Conservation (phyloP, 768 basidiomycete species). For the Boletus reticuloceps region DNA sequence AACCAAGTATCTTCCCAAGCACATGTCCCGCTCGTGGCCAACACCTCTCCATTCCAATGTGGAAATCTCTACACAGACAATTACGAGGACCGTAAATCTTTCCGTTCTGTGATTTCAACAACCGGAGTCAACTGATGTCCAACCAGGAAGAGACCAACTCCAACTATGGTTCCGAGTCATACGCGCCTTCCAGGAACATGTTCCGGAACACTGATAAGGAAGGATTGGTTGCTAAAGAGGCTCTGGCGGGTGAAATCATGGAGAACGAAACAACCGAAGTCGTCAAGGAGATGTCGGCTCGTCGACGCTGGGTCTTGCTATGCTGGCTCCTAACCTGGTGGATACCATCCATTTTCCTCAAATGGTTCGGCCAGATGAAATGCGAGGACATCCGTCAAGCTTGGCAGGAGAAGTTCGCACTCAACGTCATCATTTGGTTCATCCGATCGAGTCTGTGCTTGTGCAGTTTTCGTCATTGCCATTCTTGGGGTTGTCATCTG, state of each 20-base stretch:
- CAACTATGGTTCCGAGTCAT: conserved; percentile 87
- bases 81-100: conserved; percentile 72
- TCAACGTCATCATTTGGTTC: conserved; percentile 97
- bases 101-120: conserved; percentile 71
- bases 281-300: conserved; percentile 74
- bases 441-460: too few relatives aligned
- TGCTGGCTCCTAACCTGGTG: conserved; percentile 93
- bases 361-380: conserved; percentile 86
- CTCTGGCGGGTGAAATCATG: conserved; percentile 77
- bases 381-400: conserved; percentile 91
- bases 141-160: conserved; percentile 76
- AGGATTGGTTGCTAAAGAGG: conserved; percentile 74
- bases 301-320: conserved; percentile 82
- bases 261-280: conserved; percentile 90
- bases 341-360: conserved; percentile 72
- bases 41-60: conserved; percentile 81
- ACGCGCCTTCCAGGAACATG: conserved; percentile 95
- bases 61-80: conserved; percentile 73
- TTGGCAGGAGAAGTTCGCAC: conserved; percentile 94
- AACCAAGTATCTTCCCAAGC: conserved; percentile 54
- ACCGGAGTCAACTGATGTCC: conserved; percentile 72
- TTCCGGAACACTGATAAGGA: conserved; percentile 82
- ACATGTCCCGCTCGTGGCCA: conserved; percentile 77
- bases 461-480: conserved; percentile 90
- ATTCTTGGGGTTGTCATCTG: conserved; percentile 87